Base-by-base conservation (phyloP, 768 basidiomycete species). In the Macrolepiota albuminosa region DNA sequence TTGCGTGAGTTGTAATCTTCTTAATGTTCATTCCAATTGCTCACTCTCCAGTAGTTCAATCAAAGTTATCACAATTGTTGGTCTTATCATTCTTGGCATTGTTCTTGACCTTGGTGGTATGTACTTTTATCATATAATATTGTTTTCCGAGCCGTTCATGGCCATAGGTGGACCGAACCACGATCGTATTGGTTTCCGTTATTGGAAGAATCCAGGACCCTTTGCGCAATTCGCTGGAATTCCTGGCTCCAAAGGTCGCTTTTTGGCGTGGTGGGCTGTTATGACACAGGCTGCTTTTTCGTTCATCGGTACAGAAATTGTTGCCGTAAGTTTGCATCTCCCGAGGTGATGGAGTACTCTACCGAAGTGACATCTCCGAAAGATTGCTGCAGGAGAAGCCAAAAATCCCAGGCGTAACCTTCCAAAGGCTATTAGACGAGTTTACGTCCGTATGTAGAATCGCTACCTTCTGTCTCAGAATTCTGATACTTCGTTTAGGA, bases 281-380 rank as follows among this genome's bases (percentile, higher is more conserved):
- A 70, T 96, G 74, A 85, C 87, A 7, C 89, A 95, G 64, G 95
- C 95, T 4, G 93, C 92, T 14, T 97, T 95, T 78, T 93, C 92
- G 11, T 95, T 76, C 63, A 93, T 95, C 61, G 95, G 95, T 16
- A 95, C 93, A 6, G 95, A 98, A 72, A 94, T 96, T 68, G 93
- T 96, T 45, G 93, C 91, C 33, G 88, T 91, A 76, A 66, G 83
- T 76, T n/a, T 31, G 34, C 37, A 31, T 24, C 4, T 6, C 3
- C 4, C 2, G 3, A 43, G 26, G 16, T 21, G 21, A 37, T 36
- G 7, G 9, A 6, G 26, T 21, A n/a, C 13, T 36, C 53, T 10
- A 26, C 43, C 16, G 13, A 26, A 47, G 18, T 13, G 29, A 49
- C 16, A 39, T 21, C 42, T 52, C 49, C 40, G 40, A 47, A 66